Conservation (phyloP, 1,284 basidiomycete species). For the Trichosporon inkin region DNA sequence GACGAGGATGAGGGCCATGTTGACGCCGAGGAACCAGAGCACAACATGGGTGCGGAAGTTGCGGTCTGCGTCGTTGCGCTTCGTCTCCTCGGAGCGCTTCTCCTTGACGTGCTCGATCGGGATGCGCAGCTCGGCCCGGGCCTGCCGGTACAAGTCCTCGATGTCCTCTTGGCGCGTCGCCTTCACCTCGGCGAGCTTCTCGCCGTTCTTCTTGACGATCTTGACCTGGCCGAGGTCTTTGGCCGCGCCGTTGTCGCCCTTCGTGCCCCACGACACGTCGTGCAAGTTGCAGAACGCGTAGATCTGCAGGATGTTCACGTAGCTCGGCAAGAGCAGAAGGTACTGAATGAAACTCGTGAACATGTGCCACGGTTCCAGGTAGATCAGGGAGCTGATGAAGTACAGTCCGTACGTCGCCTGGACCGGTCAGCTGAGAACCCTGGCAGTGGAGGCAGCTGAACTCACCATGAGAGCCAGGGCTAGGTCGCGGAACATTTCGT, state of each 20-base stretch:
- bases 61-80: slow-evolving; percentile 65
- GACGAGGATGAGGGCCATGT: slow-evolving; percentile 75
- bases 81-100: slow-evolving; percentile 78
- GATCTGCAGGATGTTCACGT: slow-evolving; percentile 75
- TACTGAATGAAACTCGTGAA: slow-evolving; percentile 67
- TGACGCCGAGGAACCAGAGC: slow-evolving; percentile 76
- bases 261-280: slow-evolving; percentile 84
- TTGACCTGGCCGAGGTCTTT: slow-evolving; percentile 85
- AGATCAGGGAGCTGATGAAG: slow-evolving; percentile 76
- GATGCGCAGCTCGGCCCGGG: slow-evolving; percentile 60
- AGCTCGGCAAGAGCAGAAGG: slow-evolving; percentile 53
- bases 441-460: neutral
- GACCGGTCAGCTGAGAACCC: neutral
- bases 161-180: slow-evolving; percentile 76
- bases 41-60: slow-evolving; percentile 66
- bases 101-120: slow-evolving; percentile 60
- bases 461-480: slow-evolving; percentile 47
- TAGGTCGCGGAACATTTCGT: slow-evolving; percentile 72
- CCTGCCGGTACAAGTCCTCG: slow-evolving; percentile 77
- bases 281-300: slow-evolving; percentile 72
- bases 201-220: slow-evolving; percentile 72
- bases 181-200: slow-evolving; percentile 73
- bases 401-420: slow-evolving; percentile 84
- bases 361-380: slow-evolving; percentile 92
- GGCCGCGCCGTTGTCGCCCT: slow-evolving; percentile 76